Evolutionary conservation across 768 basidiomycete genomes (phyloP).

Genomic region (Naganishia vaughanmartiniae): DNA sequence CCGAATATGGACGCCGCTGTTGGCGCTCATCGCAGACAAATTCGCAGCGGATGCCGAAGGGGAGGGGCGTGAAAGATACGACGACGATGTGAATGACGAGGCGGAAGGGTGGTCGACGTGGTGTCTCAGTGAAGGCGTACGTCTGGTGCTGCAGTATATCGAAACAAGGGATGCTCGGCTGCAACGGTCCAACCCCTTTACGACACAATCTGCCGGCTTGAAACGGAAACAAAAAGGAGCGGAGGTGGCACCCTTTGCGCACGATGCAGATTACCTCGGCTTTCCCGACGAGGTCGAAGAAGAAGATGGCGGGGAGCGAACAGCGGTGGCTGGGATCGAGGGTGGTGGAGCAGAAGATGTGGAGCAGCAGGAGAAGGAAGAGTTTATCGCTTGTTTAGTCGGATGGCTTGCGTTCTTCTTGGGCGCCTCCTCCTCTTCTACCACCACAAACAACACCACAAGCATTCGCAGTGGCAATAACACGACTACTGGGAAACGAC

Average conservation of each 20-base stretch:
- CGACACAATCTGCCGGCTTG: no score
- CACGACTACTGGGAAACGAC: neutral
- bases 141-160: neutral
- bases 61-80: neutral
- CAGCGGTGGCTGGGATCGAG: neutral
- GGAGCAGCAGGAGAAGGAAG: no score
- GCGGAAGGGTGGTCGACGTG: neutral
- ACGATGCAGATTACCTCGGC: neutral
- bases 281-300: neutral
- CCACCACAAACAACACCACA: neutral
- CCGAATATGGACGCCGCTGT: slow-evolving; percentile 26
- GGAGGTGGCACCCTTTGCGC: neutral
- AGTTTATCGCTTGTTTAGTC: neutral
- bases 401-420: neutral
- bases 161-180: neutral
- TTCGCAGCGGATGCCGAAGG: neutral
- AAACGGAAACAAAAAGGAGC: neutral
- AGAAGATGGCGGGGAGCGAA: no score
- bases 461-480: neutral
- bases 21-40: slow-evolving; percentile 17
- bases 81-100: neutral
- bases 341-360: neutral
- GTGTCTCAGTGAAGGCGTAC: neutral
- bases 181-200: neutral
- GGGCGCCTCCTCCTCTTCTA: neutral